Evolutionary conservation across 495 filamentous ascomycete species (phyloP).

Genomic region (Paragyromitra xinjiangensis): DNA sequence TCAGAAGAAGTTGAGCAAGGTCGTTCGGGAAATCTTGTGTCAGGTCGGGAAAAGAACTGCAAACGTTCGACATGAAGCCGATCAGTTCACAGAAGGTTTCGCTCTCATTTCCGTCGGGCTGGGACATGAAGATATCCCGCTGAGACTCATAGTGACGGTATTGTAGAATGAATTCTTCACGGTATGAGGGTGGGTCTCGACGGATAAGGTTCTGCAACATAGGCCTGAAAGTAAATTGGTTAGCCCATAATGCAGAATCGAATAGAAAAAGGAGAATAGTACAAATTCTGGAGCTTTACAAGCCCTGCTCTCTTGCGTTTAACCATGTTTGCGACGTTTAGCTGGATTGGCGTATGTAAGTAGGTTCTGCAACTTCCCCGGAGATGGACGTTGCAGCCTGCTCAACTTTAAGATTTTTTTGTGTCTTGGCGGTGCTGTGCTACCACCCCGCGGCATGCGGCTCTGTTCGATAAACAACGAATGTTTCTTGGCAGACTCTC

Average conservation of each 20-base stretch:
- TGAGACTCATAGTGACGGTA: conserved; percentile 92
- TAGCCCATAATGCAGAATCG: neutral
- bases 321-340: conserved; percentile 35
- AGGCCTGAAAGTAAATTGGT: conserved; percentile 63
- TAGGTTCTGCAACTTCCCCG: neutral
- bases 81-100: conserved; percentile 61
- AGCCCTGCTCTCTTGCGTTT: conserved; percentile 58
- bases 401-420: conserved; percentile 33
- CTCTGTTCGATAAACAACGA: conserved; percentile 12
- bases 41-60: conserved; percentile 87
- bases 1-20: conserved; percentile 77
- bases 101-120: conserved; percentile 65
- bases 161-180: conserved; percentile 84
- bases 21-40: conserved; percentile 80
- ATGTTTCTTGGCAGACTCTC: neutral
- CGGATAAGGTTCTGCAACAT: conserved; percentile 89
- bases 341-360: neutral
- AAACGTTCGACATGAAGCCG: conserved; percentile 74
- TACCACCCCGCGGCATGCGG: conserved; percentile 14
- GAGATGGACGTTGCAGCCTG: conserved; percentile 11
- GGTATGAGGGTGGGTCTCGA: conserved; percentile 84
- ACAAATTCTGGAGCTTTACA: conserved; percentile 57
- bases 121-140: conserved; percentile 88
- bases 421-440: conserved; percentile 27
- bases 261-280: neutral